phyloP scores from a whole-genome alignment of 2,329 filamentous ascomycete genomes.

The Colletotrichum sp. region DNA sequence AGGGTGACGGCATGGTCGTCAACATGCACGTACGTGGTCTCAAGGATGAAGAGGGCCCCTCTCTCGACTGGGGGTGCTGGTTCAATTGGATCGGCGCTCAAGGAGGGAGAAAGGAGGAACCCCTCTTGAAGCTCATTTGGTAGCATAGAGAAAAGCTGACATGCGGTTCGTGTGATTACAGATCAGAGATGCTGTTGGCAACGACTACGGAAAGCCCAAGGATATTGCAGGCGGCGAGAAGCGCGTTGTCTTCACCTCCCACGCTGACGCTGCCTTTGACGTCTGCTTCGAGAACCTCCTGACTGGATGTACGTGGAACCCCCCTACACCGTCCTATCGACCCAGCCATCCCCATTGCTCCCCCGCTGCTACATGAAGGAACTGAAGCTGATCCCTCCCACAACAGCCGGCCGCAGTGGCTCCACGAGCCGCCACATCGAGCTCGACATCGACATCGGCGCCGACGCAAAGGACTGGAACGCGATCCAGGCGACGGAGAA shows the following conservation, averaged over 20 bases:
- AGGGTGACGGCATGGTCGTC: constrained; percentile 89
- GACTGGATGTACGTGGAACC: constrained; percentile 64
- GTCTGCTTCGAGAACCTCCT: constrained; percentile 94
- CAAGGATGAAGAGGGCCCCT: background rate
- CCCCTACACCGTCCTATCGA: background rate
- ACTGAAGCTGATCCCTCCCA: constrained; percentile 22
- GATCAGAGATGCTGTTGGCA: constrained; percentile 95
- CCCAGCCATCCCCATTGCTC: background rate
- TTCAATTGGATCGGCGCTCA: background rate
- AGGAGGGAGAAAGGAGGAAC: background rate
- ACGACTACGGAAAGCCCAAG: constrained; percentile 91
- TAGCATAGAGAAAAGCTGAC: constrained; percentile 1
- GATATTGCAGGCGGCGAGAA: constrained; percentile 93
- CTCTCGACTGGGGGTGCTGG: background rate
- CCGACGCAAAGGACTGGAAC: constrained; percentile 97
- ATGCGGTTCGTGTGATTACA: constrained; percentile 39
- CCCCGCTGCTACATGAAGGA: background rate
- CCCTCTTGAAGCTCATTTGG: background rate
- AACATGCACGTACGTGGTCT: constrained; percentile 82
- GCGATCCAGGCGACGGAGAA: constrained; percentile 96
- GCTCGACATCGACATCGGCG: constrained; percentile 94
- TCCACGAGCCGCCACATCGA: constrained; percentile 75
- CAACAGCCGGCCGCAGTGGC: constrained; percentile 40
- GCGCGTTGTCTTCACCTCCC: constrained; percentile 91
- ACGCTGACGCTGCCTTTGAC: constrained; percentile 90